phyloP scores from a whole-genome alignment of 2,329 filamentous ascomycete genomes.

The Diaporthe helianthi region DNA sequence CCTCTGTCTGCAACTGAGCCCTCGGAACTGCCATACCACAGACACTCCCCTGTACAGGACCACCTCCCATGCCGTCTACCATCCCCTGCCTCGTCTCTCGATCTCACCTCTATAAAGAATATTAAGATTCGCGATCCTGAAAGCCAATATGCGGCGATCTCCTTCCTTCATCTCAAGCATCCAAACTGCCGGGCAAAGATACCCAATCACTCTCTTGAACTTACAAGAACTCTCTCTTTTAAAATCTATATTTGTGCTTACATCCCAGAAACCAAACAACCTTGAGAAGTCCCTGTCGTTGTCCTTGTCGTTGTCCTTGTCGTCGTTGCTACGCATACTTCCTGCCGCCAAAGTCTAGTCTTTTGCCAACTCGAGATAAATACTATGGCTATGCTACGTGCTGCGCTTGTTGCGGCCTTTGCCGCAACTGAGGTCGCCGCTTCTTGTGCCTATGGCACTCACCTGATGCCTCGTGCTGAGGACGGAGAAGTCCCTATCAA shows the following conservation, averaged over 20 bases:
- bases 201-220: conserved; percentile 1
- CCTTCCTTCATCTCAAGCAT: conserved; percentile 12
- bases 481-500: conserved; percentile 43
- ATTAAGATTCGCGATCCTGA: conserved; percentile 1
- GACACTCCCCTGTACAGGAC: background rate
- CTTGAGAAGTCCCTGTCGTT: background rate
- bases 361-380: background rate
- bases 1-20: background rate
- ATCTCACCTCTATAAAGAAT: conserved; percentile 12
- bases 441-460: conserved; percentile 41
- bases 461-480: conserved; percentile 40
- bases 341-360: background rate
- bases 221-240: conserved; percentile 16
- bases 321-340: background rate
- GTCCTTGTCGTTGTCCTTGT: background rate
- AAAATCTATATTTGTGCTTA: conserved; percentile 12
- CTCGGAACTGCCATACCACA: conserved; percentile 14
- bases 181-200: background rate
- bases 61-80: too few relatives aligned
- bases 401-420: conserved; percentile 12
- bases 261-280: background rate
- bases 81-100: background rate
- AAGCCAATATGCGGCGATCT: background rate
- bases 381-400: conserved; percentile 7
- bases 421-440: conserved; percentile 38